Base-by-base conservation (phyloP, 2,329 filamentous ascomycete species). In the Myriangium duriaei region DNA sequence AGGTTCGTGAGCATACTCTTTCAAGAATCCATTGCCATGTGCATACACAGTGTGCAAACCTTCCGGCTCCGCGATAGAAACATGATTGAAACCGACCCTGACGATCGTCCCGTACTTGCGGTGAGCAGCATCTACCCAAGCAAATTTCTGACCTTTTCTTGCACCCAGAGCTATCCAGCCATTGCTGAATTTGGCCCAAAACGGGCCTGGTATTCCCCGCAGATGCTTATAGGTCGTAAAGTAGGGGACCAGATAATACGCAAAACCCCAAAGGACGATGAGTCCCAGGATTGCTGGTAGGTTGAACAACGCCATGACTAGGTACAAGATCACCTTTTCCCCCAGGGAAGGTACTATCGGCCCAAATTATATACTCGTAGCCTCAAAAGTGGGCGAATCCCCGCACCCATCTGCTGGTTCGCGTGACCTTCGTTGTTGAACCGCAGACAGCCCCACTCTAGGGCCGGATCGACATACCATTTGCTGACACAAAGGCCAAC, bases 21-120 rank as follows among this genome's bases (percentile, higher is more conserved):
- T 58, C 10, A 54, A 34, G 32, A 57, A 57, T 0, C 55, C 56
- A 36, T 57, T 57, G 4, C 56, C 56, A 37, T 59, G 55, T 1
- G 46, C 47, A 31, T 51, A 47, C 2, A 51, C 46, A 0, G 43
- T 42, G 30, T 49, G 43, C 7, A 49, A 39, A 5, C 44, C 48
- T 30, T 45, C 45, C 5, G 46, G 47, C 24, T 48, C 42, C 15
- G 48, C 47, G 14, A 51, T 49, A 1, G 48, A 51, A 30, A 51
- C 36, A 39, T 41, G 39, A 12, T 41, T 41, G 30, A 16, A 34
- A 12, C 34, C 34, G 7, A 41, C 12, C 9, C 39, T 18, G 4
- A 41, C 34, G 6, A 41, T 15, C 7, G n/a, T 18, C 10, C 39
- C 39, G 11, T 37, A 38, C 10, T 12, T 30, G 9, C 9, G 3